Conservation (phyloP, 495 filamentous ascomycete species). For the Aspergillus ostianus region DNA sequence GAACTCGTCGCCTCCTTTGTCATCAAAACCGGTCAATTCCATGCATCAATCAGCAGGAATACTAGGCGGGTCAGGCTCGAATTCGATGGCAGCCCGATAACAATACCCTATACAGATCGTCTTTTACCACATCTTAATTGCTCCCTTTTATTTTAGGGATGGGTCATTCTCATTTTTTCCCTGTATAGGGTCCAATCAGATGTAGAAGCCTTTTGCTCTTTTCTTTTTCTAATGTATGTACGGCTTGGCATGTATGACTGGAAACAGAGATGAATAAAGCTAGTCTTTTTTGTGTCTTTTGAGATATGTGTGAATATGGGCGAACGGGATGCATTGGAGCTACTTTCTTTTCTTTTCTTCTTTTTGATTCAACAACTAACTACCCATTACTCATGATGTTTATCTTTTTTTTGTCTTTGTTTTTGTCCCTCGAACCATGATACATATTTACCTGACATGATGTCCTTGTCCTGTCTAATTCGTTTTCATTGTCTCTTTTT, state of each 20-base stretch:
- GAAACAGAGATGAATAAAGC: constrained; percentile 12
- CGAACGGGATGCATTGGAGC: constrained; percentile 8
- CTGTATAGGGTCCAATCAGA: constrained; percentile 19
- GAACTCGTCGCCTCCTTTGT: constrained; percentile 33
- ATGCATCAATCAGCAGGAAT: constrained; percentile 36
- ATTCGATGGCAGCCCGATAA: constrained; percentile 39
- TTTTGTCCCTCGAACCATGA: not conserved
- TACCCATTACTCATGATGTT: constrained; percentile 2
- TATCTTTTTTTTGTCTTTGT: constrained; percentile 1
- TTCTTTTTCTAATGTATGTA: constrained; percentile 23
- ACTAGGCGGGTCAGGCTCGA: constrained; percentile 32
- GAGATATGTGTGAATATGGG: constrained; percentile 18
- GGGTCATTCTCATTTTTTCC: not conserved
- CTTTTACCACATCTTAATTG: not conserved
- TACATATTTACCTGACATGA: constrained; percentile 2
- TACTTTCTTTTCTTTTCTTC: constrained; percentile 5
- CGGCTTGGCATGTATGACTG: constrained; percentile 27
- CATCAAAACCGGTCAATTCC: constrained; percentile 34
- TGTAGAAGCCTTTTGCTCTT: constrained; percentile 10
- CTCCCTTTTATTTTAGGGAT: constrained; percentile 6
- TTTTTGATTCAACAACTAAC: not conserved
- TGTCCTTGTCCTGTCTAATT: not conserved
- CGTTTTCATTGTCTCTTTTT: not conserved
- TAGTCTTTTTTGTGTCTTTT: constrained; percentile 5
- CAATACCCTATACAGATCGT: not conserved